Conservation (phyloP, 352 stramenopile genomes). For the Globisporangium mamillatum region DNA sequence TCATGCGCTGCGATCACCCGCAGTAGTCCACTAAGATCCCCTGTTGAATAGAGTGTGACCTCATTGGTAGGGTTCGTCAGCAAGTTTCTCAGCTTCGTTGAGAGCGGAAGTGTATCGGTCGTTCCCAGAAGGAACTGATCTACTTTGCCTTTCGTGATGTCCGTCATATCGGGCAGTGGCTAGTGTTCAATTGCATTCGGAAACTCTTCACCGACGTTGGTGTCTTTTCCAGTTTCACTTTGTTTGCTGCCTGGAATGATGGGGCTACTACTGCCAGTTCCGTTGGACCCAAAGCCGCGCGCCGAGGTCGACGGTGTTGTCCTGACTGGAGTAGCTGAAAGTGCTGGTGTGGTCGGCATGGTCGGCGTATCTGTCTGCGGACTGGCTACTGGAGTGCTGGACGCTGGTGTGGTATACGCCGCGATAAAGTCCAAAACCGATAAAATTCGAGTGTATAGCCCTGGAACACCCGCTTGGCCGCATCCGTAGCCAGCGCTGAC, state of each 20-base stretch:
- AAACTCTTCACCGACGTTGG: neutral
- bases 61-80: neutral
- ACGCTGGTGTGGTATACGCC: neutral
- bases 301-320: neutral
- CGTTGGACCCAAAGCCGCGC: no score
- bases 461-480: constrained; percentile 5
- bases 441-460: constrained; percentile 16
- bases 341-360: neutral
- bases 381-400: neutral
- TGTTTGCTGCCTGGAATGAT: neutral
- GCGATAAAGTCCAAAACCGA: constrained; percentile 2
- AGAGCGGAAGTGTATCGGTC: no score
- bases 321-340: neutral
- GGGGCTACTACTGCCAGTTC: neutral
- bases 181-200: neutral
- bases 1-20: neutral
- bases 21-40: neutral
- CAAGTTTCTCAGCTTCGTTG: neutral
- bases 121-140: neutral
- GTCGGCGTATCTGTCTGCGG: neutral
- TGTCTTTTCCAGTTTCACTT: neutral
- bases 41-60: neutral
- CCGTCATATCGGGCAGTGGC: neutral
- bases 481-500: constrained; percentile 18
- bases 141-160: constrained; percentile 5